These are phyloP conservation scores for Hypoxylon fuscum DNA, from an alignment of 495 filamentous ascomycete genomes.

Conservation along the genomic window DNA sequence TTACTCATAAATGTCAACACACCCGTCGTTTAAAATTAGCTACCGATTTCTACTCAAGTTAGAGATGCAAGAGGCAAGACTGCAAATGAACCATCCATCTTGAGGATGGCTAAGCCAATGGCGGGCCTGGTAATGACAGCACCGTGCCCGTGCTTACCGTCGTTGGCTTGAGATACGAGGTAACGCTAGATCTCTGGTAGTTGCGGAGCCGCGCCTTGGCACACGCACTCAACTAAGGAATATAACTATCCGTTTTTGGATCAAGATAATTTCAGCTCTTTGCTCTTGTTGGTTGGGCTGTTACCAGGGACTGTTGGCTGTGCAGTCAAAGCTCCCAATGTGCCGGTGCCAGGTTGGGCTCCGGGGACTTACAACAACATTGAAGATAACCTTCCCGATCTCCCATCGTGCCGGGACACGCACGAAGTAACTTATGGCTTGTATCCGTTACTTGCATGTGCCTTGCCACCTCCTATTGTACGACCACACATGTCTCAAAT, in stretches of 20 bases:
- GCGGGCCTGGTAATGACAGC: not conserved
- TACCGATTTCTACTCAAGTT: not conserved
- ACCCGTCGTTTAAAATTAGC: not conserved
- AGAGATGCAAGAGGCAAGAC: not conserved
- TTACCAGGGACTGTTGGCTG: too few species aligned
- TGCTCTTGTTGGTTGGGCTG: not conserved
- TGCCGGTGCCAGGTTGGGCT: too few species aligned
- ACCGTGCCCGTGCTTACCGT: not conserved
- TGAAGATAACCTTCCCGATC: not conserved
- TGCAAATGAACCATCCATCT: not conserved
- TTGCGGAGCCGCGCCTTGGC: constrained; percentile 36
- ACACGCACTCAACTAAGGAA: constrained; percentile 12
- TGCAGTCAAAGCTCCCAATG: constrained; percentile 2
- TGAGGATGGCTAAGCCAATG: not conserved
- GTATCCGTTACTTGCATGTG: not conserved
- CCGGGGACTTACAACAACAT: not conserved
- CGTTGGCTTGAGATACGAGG: constrained; percentile 17
- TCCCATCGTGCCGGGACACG: constrained; percentile 16
- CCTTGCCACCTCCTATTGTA: constrained; percentile 9
- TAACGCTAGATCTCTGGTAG: constrained; percentile 30
- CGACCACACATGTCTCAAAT: constrained; percentile 23
- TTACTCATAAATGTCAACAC: too few species aligned
- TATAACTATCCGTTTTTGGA: not conserved
- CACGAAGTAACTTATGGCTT: not conserved
- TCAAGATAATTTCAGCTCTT: not conserved